phyloP scores from a whole-genome alignment of 2,329 filamentous ascomycete species.

The Ilyonectria mors-panacis region DNA sequence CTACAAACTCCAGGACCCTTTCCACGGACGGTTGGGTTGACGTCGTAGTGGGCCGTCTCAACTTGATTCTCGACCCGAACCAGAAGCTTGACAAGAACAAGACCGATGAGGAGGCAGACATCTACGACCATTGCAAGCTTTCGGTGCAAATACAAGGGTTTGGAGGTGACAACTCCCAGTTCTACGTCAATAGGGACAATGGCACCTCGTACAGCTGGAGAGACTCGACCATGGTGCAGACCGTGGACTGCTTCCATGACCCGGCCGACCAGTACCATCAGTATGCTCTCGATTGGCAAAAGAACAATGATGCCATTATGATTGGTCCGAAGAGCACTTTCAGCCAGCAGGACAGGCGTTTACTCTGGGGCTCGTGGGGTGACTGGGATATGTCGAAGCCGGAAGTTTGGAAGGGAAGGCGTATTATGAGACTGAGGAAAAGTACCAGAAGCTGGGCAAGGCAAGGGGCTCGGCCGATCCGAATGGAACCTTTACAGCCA shows the following conservation, averaged over 20 bases:
- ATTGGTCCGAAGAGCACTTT: slow-evolving; percentile 52
- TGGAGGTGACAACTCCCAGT: slow-evolving; percentile 61
- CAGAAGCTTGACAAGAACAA: slow-evolving; percentile 24
- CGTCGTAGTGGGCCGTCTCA: slow-evolving; percentile 29
- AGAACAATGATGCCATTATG: slow-evolving; percentile 55
- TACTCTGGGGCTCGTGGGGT: slow-evolving; percentile 59
- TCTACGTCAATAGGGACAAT: slow-evolving; percentile 58
- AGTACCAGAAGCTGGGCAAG: slow-evolving; percentile 52
- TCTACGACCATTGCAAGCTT: slow-evolving; percentile 57
- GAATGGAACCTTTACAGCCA: slow-evolving; percentile 55
- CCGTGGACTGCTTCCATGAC: slow-evolving; percentile 62
- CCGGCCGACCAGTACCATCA: slow-evolving; percentile 44
- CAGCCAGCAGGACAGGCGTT: slow-evolving; percentile 55
- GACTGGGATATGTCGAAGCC: slow-evolving; percentile 52
- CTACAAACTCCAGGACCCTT: slow-evolving; percentile 60
- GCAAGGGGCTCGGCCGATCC: slow-evolving; percentile 53
- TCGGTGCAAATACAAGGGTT: slow-evolving; percentile 62
- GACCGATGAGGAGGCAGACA: slow-evolving; percentile 29
- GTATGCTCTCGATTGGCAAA: slow-evolving; percentile 59
- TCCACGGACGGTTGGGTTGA: slow-evolving; percentile 57
- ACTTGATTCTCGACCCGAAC: slow-evolving; percentile 38
- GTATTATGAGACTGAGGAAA: slow-evolving; percentile 54
- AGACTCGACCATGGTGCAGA: slow-evolving; percentile 57
- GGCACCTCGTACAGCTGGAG: slow-evolving; percentile 65
- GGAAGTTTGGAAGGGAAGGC: slow-evolving; percentile 50